Evolutionary conservation across 2,329 filamentous ascomycete genomes (phyloP), one percentile per base, ranked within the genome.

Genomic region (Grosmannia penicillata): DNA sequence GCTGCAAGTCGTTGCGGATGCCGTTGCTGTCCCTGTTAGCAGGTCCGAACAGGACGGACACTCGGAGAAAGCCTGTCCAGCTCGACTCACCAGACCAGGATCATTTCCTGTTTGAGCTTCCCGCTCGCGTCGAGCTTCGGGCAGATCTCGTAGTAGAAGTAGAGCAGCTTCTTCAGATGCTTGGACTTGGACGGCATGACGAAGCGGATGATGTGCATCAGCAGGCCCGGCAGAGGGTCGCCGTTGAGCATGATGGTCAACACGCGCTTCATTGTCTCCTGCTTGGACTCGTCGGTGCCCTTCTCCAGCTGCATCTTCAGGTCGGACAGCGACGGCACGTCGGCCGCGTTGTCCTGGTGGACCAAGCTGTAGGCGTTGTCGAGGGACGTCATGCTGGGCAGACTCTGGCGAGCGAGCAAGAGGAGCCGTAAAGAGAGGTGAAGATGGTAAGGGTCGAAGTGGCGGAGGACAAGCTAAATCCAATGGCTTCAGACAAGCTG

Each of bases 201-300:
- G 58, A 98, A 98, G 58, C 91, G 85, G 60, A 98, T 98, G 55
- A 98, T 98, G 66, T 96, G 91, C 91, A 98, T 98, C 51, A 98
- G 77, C 17, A 98, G 71, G 50, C 86, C 79, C 21, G 87, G 82
- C 80, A 98, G 91, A 29, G 91, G 79, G 56, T 98, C 89, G 50
- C 91, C 91, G 59, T 96, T 96, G 54, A 98, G 75, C 91, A 98
- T 96, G 56, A 95, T 77, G 46, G 84, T 93, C 56, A 96, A 66
- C 58, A 98, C 86, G 65, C 78, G 82, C 76, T 91, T 93, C 85
- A 93, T 93, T 43, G 86, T 94, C 49, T 94, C 86, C 58, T 89
- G 70, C 69, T 95, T 95, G 54, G 74, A 78, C 61, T 94, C 86
- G 60, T 94, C 87, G 45, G 74, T 89, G 50, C 86, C 86, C 67